phyloP scores from a whole-genome alignment of 352 stramenopile genomes.

The Vaucheria bursata region DNA sequence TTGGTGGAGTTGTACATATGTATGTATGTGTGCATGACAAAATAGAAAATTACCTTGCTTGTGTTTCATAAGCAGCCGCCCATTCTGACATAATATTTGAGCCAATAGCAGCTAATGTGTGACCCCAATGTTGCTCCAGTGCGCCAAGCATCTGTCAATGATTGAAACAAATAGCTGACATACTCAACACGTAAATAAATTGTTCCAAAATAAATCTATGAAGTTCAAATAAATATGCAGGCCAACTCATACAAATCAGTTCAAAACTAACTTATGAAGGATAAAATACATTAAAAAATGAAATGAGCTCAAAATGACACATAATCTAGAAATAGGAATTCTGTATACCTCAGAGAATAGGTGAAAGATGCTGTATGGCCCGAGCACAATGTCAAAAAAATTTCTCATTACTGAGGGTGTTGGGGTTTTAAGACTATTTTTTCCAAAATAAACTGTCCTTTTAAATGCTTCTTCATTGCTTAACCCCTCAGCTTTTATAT shows the following conservation, averaged over 20 bases:
- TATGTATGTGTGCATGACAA: too few relatives aligned
- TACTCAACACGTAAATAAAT: too few relatives aligned
- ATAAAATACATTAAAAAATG: too few relatives aligned
- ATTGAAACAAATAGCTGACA: too few relatives aligned
- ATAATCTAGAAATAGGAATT: too few relatives aligned
- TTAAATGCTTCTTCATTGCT: background rate
- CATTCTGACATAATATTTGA: background rate
- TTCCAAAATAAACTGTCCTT: background rate
- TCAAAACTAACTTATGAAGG: too few relatives aligned
- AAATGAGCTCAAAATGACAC: too few relatives aligned
- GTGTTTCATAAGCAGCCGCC: background rate
- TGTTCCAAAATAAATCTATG: too few relatives aligned
- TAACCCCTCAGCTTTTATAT: background rate
- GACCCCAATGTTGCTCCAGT: conserved; percentile 4
- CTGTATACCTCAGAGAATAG: background rate
- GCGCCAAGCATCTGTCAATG: conserved; percentile 3
- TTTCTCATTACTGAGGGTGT: background rate
- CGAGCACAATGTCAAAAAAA: background rate
- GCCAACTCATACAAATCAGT: too few relatives aligned
- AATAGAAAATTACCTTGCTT: background rate
- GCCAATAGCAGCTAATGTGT: background rate
- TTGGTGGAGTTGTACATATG: too few relatives aligned
- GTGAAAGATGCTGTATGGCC: conserved; percentile 4
- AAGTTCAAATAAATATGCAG: too few relatives aligned
- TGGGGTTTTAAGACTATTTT: background rate